Base-by-base conservation (phyloP, 1,284 basidiomycete species). In the Ceratobasidium theobromae region DNA sequence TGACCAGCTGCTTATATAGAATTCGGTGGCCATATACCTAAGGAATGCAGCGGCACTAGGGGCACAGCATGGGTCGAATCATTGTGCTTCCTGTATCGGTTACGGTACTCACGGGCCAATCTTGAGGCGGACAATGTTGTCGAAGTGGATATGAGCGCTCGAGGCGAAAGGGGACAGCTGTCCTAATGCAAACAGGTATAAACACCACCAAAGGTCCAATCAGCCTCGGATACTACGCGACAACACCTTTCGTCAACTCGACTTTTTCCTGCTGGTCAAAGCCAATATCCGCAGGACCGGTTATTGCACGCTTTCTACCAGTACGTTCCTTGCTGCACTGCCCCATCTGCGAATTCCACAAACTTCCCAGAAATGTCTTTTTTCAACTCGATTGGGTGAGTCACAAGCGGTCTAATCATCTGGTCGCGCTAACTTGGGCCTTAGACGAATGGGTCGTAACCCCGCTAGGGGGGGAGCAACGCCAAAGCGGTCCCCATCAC, bases 351-450 rank as follows among this genome's bases (percentile, higher is more conserved):
- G n/a, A n/a, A n/a, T n/a, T n/a, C n/a, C n/a, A n/a, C 16, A 16
- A 25, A 25, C 16, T 27, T 25, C 45, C 21, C 21, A 25, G 21
- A 3, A 48, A 65, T 65, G 62, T 65, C 62, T 40, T 89, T 89
- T 77, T 88, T 90, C 77, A 89, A 88, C 73, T 86, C 86, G 27
- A 82, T 90, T 49, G 85, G 88, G 88, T 89, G 70, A 66, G 84
- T 77, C 58, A 16, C 41, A 11, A n/a, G 6, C 12, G 16, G 8
- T 18, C 35, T 58, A 53, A 38, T 58, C 66, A 23, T 67, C 55
- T 3, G 67, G 65, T 48, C 55, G 53, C 62, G 64, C 43, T 27
- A 51, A 65, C 28, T 18, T 28, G 5, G 54, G 23, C 38, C 41
- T 53, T 38, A 64, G 67, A 38, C 68, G 66, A 9, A 67, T 65